phyloP scores from a whole-genome alignment of 768 basidiomycete genomes.

The Rhizopogon vinicolor region DNA sequence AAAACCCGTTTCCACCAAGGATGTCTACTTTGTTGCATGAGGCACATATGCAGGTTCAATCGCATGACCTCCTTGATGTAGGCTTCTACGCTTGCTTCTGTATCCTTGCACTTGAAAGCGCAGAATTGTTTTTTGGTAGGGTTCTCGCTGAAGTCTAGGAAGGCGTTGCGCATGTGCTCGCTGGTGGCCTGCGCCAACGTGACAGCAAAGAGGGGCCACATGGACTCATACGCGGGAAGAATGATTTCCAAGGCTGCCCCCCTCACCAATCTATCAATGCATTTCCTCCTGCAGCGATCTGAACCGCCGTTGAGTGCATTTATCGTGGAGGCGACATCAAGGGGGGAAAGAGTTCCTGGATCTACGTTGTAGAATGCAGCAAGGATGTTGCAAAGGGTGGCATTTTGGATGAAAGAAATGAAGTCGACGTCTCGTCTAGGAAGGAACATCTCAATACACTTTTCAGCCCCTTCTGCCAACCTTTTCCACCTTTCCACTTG shows the following conservation, averaged over 20 bases:
- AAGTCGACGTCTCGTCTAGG: slow-evolving; percentile 18
- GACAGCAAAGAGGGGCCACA: slow-evolving; percentile 57
- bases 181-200: slow-evolving; percentile 27
- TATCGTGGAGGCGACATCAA: slow-evolving; percentile 34
- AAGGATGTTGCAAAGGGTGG: slow-evolving; percentile 39
- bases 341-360: slow-evolving; percentile 17
- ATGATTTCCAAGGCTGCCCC: slow-evolving; percentile 42
- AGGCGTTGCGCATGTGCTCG: slow-evolving; percentile 15
- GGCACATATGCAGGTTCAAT: slow-evolving; percentile 19
- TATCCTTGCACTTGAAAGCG: slow-evolving; percentile 8
- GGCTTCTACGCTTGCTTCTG: slow-evolving; percentile 15
- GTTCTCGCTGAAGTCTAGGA: slow-evolving; percentile 32
- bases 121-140: slow-evolving; percentile 17
- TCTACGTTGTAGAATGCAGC: slow-evolving; percentile 33
- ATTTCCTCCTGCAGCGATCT: slow-evolving; percentile 23
- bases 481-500: too few species aligned
- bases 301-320: slow-evolving; percentile 27
- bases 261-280: slow-evolving; percentile 32
- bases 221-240: slow-evolving; percentile 56
- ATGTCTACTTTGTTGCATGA: not conserved
- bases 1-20: slow-evolving; percentile 12
- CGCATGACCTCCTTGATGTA: slow-evolving; percentile 20
- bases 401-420: slow-evolving; percentile 37
- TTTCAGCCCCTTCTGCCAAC: not conserved
- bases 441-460: slow-evolving; percentile 7